Evolutionary conservation across 1,284 basidiomycete genomes (phyloP).

Genomic region (Leccinum fuscescens): DNA sequence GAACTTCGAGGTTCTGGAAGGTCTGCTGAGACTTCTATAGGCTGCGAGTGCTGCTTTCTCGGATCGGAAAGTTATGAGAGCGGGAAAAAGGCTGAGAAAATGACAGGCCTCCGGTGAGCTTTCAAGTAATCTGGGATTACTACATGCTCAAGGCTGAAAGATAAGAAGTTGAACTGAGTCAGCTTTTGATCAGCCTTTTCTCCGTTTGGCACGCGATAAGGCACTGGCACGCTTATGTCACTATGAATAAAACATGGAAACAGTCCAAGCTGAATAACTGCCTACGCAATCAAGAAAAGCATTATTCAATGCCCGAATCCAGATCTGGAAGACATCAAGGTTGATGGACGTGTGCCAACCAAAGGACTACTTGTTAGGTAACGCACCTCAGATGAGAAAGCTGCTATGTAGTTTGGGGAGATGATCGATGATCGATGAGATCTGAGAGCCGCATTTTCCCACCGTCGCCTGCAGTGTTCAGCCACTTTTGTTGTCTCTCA

Average conservation of each 20-base stretch:
- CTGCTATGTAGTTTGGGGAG: too few relatives aligned
- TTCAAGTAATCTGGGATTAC: not conserved
- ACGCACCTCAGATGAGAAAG: too few relatives aligned
- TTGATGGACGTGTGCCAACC: not conserved
- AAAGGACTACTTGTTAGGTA: not conserved
- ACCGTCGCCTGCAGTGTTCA: too few relatives aligned
- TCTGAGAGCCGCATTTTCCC: not conserved
- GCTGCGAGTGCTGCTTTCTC: not conserved
- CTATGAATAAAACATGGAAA: not conserved
- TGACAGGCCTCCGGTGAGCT: not conserved
- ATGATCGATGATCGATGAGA: too few relatives aligned
- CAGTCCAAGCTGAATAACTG: not conserved
- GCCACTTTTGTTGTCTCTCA: too few relatives aligned
- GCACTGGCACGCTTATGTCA: too few relatives aligned
- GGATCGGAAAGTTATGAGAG: not conserved
- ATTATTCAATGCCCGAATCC: not conserved
- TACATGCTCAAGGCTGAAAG: not conserved
- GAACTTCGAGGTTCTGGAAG: not conserved
- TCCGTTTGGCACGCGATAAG: not conserved
- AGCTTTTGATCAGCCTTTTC: not conserved
- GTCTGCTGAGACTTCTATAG: not conserved
- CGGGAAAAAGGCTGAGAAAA: not conserved
- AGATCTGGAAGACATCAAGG: not conserved
- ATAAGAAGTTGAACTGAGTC: not conserved
- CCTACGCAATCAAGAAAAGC: not conserved